Evolutionary conservation across 495 filamentous ascomycete species (phyloP).

Genomic region (Talaromyces proteolyticus): DNA sequence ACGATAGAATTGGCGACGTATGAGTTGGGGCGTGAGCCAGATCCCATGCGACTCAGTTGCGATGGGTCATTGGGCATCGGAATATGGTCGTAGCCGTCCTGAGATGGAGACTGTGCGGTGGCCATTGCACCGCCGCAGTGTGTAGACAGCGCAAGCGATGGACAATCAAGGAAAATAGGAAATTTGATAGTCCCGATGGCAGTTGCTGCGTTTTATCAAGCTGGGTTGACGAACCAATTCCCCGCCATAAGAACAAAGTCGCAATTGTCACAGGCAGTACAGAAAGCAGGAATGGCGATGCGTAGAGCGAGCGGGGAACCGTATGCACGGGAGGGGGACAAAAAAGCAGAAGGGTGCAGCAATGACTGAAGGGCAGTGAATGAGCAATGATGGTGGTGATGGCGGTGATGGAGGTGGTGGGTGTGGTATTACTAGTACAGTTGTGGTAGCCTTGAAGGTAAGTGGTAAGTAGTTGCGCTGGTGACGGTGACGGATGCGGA

Average conservation of each 20-base stretch:
- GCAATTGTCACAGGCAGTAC: no score
- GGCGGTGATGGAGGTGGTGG: not conserved
- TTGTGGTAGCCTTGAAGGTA: not conserved
- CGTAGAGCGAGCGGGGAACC: not conserved
- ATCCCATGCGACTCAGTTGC: slow-evolving; percentile 21
- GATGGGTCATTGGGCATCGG: slow-evolving; percentile 23
- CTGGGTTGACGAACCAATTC: no score
- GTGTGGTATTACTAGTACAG: not conserved
- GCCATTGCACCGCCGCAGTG: slow-evolving; percentile 20
- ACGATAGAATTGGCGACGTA: slow-evolving; percentile 24
- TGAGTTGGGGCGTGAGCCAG: slow-evolving; percentile 32
- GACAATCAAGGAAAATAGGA: not conserved
- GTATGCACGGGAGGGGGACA: not conserved
- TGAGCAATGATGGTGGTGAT: not conserved
- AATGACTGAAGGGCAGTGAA: not conserved
- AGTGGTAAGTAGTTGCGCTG: not conserved
- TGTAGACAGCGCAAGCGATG: not conserved
- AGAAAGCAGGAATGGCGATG: not conserved
- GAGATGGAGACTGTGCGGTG: slow-evolving; percentile 37
- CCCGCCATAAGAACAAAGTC: not conserved
- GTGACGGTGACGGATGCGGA: slow-evolving; percentile 15
- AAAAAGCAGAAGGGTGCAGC: not conserved
- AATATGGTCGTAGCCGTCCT: slow-evolving; percentile 30
- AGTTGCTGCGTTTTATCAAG: no score
- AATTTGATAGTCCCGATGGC: no score